A percentile compares a stretch with the other conserved stretches of the same genome.
phyloP scores from a whole-genome alignment of 2,329 filamentous ascomycete genomes.

The Alternaria conjuncta region DNA sequence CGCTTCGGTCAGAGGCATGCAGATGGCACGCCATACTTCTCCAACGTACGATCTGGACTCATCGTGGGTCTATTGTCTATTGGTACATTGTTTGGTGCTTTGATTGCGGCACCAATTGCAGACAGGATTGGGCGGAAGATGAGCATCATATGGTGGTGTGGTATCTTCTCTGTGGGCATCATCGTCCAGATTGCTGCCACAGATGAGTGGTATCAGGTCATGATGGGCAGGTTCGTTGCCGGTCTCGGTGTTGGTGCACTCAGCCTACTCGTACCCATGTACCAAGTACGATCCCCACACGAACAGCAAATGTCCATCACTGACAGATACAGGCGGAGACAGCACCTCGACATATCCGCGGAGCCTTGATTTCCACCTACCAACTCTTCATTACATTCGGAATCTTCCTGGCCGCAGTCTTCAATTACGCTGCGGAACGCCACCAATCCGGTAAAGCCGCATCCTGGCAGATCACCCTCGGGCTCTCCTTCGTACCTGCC shows the following conservation, averaged over 20 bases:
- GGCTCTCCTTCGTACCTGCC: slow-evolving; percentile 62
- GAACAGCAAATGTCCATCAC: not conserved
- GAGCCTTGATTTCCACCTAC: slow-evolving; percentile 66
- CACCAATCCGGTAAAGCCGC: slow-evolving; percentile 51
- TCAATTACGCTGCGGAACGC: slow-evolving; percentile 66
- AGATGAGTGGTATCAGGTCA: slow-evolving; percentile 67
- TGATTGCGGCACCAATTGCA: slow-evolving; percentile 63
- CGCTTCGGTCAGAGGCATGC: slow-evolving; percentile 26
- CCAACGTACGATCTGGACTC: slow-evolving; percentile 35
- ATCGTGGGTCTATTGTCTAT: slow-evolving; percentile 62
- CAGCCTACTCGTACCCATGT: slow-evolving; percentile 64
- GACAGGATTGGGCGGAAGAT: slow-evolving; percentile 66
- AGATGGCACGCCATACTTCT: slow-evolving; percentile 33
- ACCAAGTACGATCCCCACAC: slow-evolving; percentile 45
- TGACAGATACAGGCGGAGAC: slow-evolving; percentile 57
- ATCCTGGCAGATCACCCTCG: slow-evolving; percentile 69
- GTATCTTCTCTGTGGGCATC: slow-evolving; percentile 68
- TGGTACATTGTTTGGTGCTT: slow-evolving; percentile 75
- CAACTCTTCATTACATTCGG: slow-evolving; percentile 73
- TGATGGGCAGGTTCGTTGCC: slow-evolving; percentile 66
- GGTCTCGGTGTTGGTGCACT: slow-evolving; percentile 69
- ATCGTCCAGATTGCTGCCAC: slow-evolving; percentile 68
- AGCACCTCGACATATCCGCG: slow-evolving; percentile 67
- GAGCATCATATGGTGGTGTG: slow-evolving; percentile 65
- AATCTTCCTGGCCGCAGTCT: slow-evolving; percentile 59